These are phyloP conservation scores for Dioscorea dumetorum DNA, from an alignment of 106 monocot genomes.

Conservation along the genomic window DNA sequence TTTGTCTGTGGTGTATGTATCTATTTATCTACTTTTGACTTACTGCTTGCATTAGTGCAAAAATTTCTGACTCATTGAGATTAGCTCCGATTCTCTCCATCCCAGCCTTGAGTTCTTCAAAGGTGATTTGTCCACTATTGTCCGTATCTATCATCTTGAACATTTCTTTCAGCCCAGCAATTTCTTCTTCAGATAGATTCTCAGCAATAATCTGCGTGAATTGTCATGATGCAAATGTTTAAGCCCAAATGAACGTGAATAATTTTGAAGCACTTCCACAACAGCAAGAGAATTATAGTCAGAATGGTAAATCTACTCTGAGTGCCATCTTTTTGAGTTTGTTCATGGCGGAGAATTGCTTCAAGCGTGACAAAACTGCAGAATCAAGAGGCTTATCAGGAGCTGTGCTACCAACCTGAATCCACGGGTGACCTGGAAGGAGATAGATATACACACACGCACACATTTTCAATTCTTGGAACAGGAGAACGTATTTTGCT, in stretches of 20 bases:
- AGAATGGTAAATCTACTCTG: constrained; percentile 8
- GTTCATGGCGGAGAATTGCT: constrained; percentile 26
- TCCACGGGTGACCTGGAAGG: constrained; percentile 23
- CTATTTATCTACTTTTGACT: neutral
- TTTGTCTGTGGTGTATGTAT: too few species aligned
- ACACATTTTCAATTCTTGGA: too few species aligned
- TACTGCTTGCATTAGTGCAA: constrained; percentile 31
- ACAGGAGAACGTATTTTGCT: too few species aligned
- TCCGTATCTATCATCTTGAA: constrained; percentile 45
- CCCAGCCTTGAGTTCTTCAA: constrained; percentile 38
- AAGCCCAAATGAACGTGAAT: neutral
- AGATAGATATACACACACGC: too few species aligned
- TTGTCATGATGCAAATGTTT: neutral
- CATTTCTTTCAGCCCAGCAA: constrained; percentile 43
- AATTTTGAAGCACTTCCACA: too few species aligned
- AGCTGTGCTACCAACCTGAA: constrained; percentile 19
- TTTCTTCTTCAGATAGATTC: constrained; percentile 42
- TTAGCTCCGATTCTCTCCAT: constrained; percentile 34
- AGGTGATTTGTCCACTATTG: constrained; percentile 41
- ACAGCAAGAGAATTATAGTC: too few species aligned
- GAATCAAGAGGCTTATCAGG: constrained; percentile 24
- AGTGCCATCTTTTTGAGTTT: constrained; percentile 19
- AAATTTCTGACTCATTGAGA: constrained; percentile 32
- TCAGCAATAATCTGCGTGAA: constrained; percentile 31
- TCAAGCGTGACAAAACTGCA: constrained; percentile 19